Percentiles rank a stretch among this genome's conserved stretches.
These are phyloP conservation scores for Schoenoplectus triqueter DNA, from an alignment of 202 grass and related monocot genomes.

Conservation along the genomic window DNA sequence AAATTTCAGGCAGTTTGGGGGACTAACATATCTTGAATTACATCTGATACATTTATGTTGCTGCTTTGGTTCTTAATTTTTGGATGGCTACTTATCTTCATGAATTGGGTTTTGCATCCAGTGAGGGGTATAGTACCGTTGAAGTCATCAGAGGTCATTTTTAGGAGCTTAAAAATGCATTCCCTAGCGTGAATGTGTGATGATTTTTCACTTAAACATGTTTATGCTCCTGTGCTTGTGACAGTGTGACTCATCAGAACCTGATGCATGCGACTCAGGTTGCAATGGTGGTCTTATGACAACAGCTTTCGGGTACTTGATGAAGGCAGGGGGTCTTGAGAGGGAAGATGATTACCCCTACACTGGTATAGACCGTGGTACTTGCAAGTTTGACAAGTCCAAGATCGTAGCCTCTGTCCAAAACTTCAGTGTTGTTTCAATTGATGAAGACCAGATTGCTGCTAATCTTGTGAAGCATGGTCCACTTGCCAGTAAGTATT, in stretches of 20 bases:
- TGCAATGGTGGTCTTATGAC: conserved; percentile 97
- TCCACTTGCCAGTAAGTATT: conserved; percentile 76
- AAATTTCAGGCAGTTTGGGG: not conserved
- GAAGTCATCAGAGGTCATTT: too few species aligned
- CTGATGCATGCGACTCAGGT: conserved; percentile 75
- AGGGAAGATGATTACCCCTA: conserved; percentile 87
- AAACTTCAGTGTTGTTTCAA: conserved; percentile 81
- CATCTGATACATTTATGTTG: not conserved
- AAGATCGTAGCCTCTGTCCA: conserved; percentile 80
- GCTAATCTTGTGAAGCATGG: conserved; percentile 92
- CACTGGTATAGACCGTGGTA: conserved; percentile 56
- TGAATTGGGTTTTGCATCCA: conserved; percentile 14
- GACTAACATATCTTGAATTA: conserved; percentile 9
- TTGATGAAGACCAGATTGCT: conserved; percentile 82
- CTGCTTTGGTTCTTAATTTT: not conserved
- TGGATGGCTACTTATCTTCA: conserved; percentile 16
- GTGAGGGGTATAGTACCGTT: not conserved
- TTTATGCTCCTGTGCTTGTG: conserved; percentile 31
- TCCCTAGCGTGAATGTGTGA: not conserved
- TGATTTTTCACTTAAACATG: conserved; percentile 8
- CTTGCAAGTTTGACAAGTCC: conserved; percentile 87
- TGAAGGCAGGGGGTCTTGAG: conserved; percentile 87
- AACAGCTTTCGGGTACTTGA: conserved; percentile 72
- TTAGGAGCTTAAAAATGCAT: not conserved
- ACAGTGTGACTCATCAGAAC: conserved; percentile 76